Evolutionary conservation across 495 filamentous ascomycete genomes (phyloP).

Genomic region (Penicillium robsamsonii): DNA sequence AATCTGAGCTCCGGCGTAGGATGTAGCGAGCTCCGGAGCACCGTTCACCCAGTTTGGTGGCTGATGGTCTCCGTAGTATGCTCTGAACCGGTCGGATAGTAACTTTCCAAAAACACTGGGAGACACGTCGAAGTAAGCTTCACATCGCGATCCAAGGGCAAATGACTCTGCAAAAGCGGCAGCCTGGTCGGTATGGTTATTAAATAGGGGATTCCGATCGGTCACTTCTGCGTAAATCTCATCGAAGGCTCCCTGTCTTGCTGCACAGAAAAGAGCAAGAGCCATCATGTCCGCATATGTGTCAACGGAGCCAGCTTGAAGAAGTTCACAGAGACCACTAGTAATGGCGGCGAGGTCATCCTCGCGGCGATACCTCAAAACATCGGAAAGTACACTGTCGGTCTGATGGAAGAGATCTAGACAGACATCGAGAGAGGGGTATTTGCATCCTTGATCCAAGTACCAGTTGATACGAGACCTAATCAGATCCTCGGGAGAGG

Average conservation of each 20-base stretch:
- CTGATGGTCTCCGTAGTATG: constrained; percentile 47
- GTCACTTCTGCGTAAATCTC: constrained; percentile 60
- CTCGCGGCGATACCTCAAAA: constrained; percentile 43
- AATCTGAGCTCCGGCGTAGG: constrained; percentile 54
- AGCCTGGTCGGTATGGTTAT: constrained; percentile 56
- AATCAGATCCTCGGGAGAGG: constrained; percentile 43
- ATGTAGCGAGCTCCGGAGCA: constrained; percentile 49
- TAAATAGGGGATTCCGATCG: constrained; percentile 59
- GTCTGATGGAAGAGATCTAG: constrained; percentile 48
- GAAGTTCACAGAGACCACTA: constrained; percentile 33
- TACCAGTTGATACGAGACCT: constrained; percentile 53
- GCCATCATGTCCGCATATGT: constrained; percentile 51
- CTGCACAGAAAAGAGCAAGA: constrained; percentile 55
- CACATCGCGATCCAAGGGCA: constrained; percentile 59
- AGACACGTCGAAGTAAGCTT: constrained; percentile 56
- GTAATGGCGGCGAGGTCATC: constrained; percentile 44
- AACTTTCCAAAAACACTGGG: constrained; percentile 55
- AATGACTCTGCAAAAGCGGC: constrained; percentile 61
- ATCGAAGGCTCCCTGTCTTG: constrained; percentile 54
- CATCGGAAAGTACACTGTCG: constrained; percentile 35
- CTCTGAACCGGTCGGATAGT: constrained; percentile 52
- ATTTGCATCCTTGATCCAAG: constrained; percentile 40
- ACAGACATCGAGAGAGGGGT: constrained; percentile 39
- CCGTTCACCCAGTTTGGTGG: constrained; percentile 54
- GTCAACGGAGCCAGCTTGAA: constrained; percentile 42